These are phyloP conservation scores for Epichloe typhina DNA, from an alignment of 2,329 filamentous ascomycete genomes.

Conservation along the genomic window DNA sequence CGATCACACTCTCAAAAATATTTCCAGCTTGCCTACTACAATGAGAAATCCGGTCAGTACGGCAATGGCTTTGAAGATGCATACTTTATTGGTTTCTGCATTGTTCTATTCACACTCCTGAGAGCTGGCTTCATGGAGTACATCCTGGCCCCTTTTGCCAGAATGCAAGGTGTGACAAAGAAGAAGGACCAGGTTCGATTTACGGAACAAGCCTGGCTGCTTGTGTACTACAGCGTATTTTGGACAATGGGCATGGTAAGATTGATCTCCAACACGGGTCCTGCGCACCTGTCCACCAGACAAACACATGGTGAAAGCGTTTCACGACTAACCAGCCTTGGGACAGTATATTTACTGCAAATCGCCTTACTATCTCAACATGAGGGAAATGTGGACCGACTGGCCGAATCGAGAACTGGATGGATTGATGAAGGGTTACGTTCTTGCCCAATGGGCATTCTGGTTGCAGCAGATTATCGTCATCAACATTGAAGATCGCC, in stretches of 20 bases:
- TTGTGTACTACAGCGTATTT: constrained; percentile 70
- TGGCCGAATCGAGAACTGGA: constrained; percentile 71
- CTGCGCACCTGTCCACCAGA: background rate
- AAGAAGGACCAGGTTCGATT: constrained; percentile 70
- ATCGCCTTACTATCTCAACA: constrained; percentile 67
- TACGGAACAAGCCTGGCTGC: constrained; percentile 86
- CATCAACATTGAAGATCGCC: constrained; percentile 83
- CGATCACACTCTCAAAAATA: constrained; percentile 74
- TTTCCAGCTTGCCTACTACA: constrained; percentile 76
- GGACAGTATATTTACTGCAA: constrained; percentile 64
- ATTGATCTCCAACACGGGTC: background rate
- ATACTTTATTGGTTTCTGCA: constrained; percentile 63
- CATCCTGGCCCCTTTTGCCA: constrained; percentile 65
- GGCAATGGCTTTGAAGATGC: constrained; percentile 67
- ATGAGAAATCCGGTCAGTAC: constrained; percentile 55
- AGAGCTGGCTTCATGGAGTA: constrained; percentile 82
- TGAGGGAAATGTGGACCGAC: constrained; percentile 67
- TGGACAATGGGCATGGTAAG: constrained; percentile 76
- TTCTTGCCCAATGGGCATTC: constrained; percentile 80
- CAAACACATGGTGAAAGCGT: background rate
- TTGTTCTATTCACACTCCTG: constrained; percentile 76
- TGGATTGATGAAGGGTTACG: constrained; percentile 76
- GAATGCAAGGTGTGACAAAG: constrained; percentile 57
- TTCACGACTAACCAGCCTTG: background rate
- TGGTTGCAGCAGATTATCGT: constrained; percentile 92